Evolutionary conservation across 169 alveolate genomes (phyloP).

Genomic region (Plasmodium fragile): DNA sequence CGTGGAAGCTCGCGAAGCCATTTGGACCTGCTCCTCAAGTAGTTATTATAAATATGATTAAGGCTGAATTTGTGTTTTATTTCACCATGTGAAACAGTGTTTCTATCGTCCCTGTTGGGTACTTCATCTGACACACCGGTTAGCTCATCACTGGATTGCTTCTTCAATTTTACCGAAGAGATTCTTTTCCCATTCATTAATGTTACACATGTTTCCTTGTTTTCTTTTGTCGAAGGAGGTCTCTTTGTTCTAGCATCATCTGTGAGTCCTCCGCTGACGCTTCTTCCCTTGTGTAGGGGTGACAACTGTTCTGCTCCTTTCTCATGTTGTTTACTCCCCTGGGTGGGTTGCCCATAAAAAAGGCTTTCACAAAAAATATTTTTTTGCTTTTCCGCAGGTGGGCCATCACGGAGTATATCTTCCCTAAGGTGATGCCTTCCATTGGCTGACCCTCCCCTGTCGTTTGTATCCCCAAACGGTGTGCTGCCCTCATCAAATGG

Average conservation of each 20-base stretch:
- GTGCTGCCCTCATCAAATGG: background rate
- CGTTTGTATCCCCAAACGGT: background rate
- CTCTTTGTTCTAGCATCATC: background rate
- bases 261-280: background rate
- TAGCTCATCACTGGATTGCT: background rate
- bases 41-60: constrained; percentile 7
- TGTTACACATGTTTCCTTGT: too few species aligned
- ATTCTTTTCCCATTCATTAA: too few species aligned
- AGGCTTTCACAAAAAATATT: background rate
- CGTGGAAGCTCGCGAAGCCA: background rate
- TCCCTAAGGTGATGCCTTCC: background rate
- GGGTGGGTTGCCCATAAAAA: background rate
- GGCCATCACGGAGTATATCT: background rate
- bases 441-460: background rate
- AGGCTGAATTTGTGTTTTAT: background rate
- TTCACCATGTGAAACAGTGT: background rate
- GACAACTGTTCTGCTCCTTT: background rate
- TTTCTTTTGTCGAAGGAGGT: background rate
- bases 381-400: background rate
- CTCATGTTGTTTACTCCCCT: background rate
- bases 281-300: too few species aligned
- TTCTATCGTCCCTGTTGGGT: background rate
- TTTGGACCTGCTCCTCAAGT: constrained; percentile 22
- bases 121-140: background rate
- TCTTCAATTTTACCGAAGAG: background rate